Conservation (phyloP, 768 basidiomycete genomes). For the Hypsizygus marmoreus region DNA sequence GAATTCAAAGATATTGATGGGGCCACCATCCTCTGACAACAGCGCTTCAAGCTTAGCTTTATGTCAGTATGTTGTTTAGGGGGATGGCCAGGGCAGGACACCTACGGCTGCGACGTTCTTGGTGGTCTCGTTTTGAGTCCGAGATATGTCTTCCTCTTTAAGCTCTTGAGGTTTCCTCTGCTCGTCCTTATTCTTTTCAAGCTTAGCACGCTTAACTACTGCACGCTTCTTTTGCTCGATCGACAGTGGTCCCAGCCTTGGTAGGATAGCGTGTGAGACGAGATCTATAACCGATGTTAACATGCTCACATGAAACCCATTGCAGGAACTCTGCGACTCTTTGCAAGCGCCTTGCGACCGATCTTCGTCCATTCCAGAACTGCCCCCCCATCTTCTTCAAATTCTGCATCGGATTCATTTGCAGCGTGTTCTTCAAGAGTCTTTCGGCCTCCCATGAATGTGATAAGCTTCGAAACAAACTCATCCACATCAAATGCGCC, state of each 20-base stretch:
- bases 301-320: constrained; percentile 83
- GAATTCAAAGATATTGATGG: constrained; percentile 82
- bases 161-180: constrained; percentile 78
- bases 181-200: constrained; percentile 73
- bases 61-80: neutral
- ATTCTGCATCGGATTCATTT: constrained; percentile 57
- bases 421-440: constrained; percentile 42
- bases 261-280: constrained; percentile 15
- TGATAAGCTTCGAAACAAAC: constrained; percentile 74
- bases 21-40: constrained; percentile 46
- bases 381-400: constrained; percentile 42
- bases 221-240: constrained; percentile 82
- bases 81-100: neutral
- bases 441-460: constrained; percentile 73
- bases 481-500: constrained; percentile 93
- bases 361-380: constrained; percentile 83
- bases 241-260: constrained; percentile 88
- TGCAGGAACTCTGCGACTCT: constrained; percentile 76
- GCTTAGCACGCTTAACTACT: constrained; percentile 57
- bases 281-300: neutral
- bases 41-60: constrained; percentile 65
- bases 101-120: constrained; percentile 79
- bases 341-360: constrained; percentile 80
- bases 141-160: constrained; percentile 77
- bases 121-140: constrained; percentile 87